These are phyloP conservation scores for Metschnikowia santaceciliae DNA, from an alignment of 805 yeast genomes.

Conservation along the genomic window DNA sequence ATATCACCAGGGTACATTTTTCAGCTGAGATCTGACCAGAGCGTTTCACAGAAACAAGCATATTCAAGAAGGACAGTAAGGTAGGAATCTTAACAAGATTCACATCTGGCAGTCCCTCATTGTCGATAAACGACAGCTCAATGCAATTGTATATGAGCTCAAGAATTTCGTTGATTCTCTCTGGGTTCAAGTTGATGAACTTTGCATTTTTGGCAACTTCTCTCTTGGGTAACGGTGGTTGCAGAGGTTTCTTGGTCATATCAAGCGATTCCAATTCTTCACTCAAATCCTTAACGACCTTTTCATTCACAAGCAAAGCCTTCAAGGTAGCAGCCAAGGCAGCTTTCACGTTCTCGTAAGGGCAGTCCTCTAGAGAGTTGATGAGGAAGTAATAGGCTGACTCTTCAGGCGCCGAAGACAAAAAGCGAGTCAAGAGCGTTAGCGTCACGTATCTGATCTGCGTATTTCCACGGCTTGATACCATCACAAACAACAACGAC, in stretches of 20 bases:
- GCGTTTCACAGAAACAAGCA: constrained; percentile 36
- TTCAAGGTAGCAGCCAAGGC: constrained; percentile 65
- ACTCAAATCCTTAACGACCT: constrained; percentile 9
- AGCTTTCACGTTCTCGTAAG: constrained; percentile 56
- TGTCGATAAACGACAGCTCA: constrained; percentile 29
- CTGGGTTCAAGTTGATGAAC: constrained; percentile 41
- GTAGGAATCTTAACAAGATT: constrained; percentile 34
- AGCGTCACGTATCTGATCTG: constrained; percentile 43
- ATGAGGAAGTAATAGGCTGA: constrained; percentile 55
- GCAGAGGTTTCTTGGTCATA: constrained; percentile 21
- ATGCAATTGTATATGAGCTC: constrained; percentile 38
- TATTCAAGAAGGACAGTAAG: constrained; percentile 54
- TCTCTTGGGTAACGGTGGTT: constrained; percentile 20
- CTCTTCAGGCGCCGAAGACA: constrained; percentile 56
- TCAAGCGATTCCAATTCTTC: constrained; percentile 11
- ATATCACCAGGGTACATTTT: constrained; percentile 14
- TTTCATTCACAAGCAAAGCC: constrained; percentile 46
- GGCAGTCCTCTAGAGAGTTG: constrained; percentile 64
- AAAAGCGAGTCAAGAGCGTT: constrained; percentile 60
- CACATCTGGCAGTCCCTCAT: constrained; percentile 16
- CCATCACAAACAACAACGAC: constrained; percentile 22
- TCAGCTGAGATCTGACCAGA: constrained; percentile 18
- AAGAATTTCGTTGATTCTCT: constrained; percentile 41
- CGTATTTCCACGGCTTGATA: constrained; percentile 10
- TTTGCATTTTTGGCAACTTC: constrained; percentile 23